phyloP scores from a whole-genome alignment of 495 filamentous ascomycete genomes.

The Penicillium salamii region DNA sequence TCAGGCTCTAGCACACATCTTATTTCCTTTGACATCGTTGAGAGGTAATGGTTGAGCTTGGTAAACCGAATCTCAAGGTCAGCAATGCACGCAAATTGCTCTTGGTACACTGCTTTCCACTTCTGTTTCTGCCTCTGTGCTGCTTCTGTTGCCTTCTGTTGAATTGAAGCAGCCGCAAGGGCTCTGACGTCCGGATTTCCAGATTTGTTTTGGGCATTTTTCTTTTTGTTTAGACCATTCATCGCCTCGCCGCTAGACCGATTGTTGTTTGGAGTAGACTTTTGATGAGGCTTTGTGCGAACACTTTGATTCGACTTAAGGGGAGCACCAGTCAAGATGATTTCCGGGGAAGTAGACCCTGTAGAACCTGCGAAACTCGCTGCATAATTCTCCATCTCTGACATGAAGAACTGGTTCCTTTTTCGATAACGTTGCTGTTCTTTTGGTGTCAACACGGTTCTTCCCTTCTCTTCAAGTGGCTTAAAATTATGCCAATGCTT shows the following conservation, averaged over 20 bases:
- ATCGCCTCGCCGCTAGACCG: neutral
- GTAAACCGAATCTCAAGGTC: neutral
- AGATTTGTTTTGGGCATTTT: neutral
- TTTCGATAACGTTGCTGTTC: slow-evolving; percentile 7
- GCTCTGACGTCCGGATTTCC: neutral
- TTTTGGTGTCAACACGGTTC: neutral
- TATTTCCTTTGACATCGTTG: slow-evolving; percentile 20
- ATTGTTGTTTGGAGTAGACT: neutral
- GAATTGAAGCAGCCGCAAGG: neutral
- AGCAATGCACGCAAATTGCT: neutral
- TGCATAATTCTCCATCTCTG: slow-evolving; percentile 59
- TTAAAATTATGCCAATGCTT: slow-evolving; percentile 66
- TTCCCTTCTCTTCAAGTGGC: slow-evolving; percentile 41
- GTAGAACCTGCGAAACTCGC: slow-evolving; percentile 55
- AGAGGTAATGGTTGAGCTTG: slow-evolving; percentile 1
- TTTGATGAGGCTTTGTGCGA: neutral
- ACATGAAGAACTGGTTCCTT: slow-evolving; percentile 24
- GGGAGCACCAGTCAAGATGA: slow-evolving; percentile 2
- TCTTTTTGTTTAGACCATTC: neutral
- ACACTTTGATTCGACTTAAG: neutral
- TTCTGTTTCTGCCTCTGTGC: neutral
- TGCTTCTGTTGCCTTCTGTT: neutral
- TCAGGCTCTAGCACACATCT: slow-evolving; percentile 29
- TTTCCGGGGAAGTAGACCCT: neutral
- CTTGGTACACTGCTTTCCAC: neutral